Evolutionary conservation across 108 stramenopile species (phyloP).

Genomic region (Craspedostauros australis): DNA sequence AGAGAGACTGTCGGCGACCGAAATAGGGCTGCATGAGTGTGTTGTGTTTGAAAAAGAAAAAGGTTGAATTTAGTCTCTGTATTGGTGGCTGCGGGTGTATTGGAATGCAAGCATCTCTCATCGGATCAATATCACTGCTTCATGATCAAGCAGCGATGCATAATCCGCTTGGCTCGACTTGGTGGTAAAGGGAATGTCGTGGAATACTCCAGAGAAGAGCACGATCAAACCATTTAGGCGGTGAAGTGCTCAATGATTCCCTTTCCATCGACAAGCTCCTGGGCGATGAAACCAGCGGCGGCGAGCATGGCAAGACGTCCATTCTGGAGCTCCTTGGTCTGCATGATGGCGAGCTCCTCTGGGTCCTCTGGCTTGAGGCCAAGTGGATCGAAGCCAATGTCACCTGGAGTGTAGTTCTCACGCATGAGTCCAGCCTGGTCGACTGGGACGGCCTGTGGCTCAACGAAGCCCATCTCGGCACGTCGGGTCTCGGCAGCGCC

Average conservation of each 20-base stretch:
- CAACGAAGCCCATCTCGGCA: slow-evolving; percentile 56
- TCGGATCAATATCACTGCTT: too few relatives aligned
- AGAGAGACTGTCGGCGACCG: too few relatives aligned
- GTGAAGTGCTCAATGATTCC: slow-evolving; percentile 63
- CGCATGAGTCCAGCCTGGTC: slow-evolving; percentile 40
- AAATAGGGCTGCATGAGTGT: too few relatives aligned
- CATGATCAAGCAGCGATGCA: too few relatives aligned
- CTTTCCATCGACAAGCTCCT: slow-evolving; percentile 73
- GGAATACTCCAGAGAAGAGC: too few relatives aligned
- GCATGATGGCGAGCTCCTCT: slow-evolving; percentile 56
- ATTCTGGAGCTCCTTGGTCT: slow-evolving; percentile 87
- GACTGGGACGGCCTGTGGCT: slow-evolving; percentile 46
- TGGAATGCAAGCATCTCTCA: too few relatives aligned
- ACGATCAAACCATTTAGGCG: too few relatives aligned
- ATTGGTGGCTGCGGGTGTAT: too few relatives aligned
- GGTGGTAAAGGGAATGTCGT: too few relatives aligned
- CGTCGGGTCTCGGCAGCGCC: slow-evolving; percentile 45
- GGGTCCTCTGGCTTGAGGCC: slow-evolving; percentile 69
- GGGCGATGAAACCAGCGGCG: slow-evolving; percentile 77
- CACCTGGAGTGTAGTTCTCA: slow-evolving; percentile 63
- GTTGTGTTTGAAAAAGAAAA: too few relatives aligned
- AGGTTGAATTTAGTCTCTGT: too few relatives aligned
- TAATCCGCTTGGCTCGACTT: too few relatives aligned
- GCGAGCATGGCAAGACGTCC: slow-evolving; percentile 90
- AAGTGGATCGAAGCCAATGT: slow-evolving; percentile 85